phyloP scores from a whole-genome alignment of 352 stramenopile species.

The Thalassiosira allenii region DNA sequence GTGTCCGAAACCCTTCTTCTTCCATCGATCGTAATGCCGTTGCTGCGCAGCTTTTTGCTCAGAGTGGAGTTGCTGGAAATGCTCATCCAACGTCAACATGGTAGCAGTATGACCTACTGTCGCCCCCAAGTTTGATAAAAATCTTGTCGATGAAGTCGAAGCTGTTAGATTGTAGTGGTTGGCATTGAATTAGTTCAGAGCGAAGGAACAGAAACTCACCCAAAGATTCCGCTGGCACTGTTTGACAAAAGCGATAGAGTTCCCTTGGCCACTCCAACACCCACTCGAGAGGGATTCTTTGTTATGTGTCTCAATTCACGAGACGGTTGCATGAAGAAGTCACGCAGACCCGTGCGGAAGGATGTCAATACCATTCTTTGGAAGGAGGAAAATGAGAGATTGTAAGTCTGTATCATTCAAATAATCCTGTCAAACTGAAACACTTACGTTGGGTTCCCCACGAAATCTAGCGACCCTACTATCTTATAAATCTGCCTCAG shows the following conservation, averaged over 20 bases:
- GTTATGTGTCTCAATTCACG: conserved; percentile 78
- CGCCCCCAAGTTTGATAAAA: conserved; percentile 68
- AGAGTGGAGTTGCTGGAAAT: conserved; percentile 81
- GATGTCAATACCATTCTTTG: conserved; percentile 82
- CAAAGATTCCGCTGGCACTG: conserved; percentile 83
- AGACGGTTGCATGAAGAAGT: conserved; percentile 83
- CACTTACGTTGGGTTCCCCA: conserved; percentile 87
- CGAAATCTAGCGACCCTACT: conserved; percentile 86
- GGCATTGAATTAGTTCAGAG: too few relatives aligned
- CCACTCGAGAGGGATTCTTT: conserved; percentile 79
- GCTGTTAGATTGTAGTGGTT: too few relatives aligned
- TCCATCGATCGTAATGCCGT: conserved; percentile 78
- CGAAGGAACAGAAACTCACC: conserved; percentile 26
- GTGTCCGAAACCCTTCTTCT: conserved; percentile 73
- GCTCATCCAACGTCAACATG: conserved; percentile 78
- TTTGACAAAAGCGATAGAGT: conserved; percentile 86
- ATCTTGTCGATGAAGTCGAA: too few relatives aligned
- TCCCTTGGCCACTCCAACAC: conserved; percentile 83
- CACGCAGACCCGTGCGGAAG: conserved; percentile 81
- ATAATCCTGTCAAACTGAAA: too few relatives aligned
- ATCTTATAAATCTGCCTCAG: conserved; percentile 87
- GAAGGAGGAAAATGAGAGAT: too few relatives aligned
- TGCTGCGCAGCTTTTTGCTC: conserved; percentile 77
- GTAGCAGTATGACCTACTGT: conserved; percentile 72
- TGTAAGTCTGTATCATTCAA: too few relatives aligned